These are phyloP conservation scores for Vitellaria paradoxa DNA, from an alignment of 179 eudicot genomes.

Conservation along the genomic window DNA sequence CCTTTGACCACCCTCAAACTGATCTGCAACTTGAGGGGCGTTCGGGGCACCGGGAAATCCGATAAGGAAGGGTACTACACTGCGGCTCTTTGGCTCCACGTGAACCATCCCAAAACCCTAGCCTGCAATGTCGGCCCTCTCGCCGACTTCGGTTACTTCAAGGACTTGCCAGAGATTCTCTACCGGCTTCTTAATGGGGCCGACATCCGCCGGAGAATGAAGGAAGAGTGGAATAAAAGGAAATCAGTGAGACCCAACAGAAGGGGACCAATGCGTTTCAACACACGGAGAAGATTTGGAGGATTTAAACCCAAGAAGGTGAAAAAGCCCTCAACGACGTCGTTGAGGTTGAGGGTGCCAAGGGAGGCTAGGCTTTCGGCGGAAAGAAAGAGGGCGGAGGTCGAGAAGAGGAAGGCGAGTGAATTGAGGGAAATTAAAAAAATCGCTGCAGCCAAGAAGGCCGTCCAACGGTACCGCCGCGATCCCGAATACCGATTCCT, in stretches of 20 bases:
- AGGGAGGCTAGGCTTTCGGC: background rate
- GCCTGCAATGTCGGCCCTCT: conserved; percentile 32
- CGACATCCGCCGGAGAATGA: conserved; percentile 15
- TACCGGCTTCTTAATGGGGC: conserved; percentile 28
- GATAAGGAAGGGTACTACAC: conserved; percentile 44
- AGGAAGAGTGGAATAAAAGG: conserved; percentile 8
- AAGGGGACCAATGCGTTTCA: background rate
- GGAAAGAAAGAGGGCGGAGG: conserved; percentile 4
- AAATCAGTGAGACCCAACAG: background rate
- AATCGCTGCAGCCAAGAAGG: conserved; percentile 25
- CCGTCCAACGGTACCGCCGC: conserved; percentile 21
- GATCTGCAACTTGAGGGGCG: conserved; percentile 45
- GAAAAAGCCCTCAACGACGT: background rate
- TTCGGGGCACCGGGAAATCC: conserved; percentile 41
- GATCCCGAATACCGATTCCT: conserved; percentile 37
- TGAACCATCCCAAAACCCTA: conserved; percentile 40
- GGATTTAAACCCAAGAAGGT: background rate
- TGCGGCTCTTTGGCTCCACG: conserved; percentile 47
- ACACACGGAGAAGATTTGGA: background rate
- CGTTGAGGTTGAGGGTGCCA: background rate
- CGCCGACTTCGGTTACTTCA: conserved; percentile 43
- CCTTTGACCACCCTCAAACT: conserved; percentile 41
- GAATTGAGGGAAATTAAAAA: conserved; percentile 8
- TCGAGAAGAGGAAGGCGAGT: conserved; percentile 14
- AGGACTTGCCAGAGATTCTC: conserved; percentile 45